Percentiles rank a stretch among this genome's conserved stretches.
Conservation (phyloP, 495 filamentous ascomycete genomes). For the Parachaetomium inaequale region DNA sequence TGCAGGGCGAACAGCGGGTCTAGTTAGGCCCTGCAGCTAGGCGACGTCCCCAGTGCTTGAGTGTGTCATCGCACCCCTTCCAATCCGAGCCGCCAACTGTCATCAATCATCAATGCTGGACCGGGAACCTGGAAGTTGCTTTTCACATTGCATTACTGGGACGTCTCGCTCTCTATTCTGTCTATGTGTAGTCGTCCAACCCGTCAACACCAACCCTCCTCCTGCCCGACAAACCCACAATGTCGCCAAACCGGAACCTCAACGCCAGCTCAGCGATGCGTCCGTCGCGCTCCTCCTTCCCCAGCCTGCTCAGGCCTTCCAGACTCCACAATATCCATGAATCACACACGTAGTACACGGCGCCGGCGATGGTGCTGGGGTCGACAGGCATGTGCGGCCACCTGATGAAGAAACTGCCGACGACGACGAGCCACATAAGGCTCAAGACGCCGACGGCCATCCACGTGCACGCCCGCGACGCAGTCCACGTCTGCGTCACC, state of each 20-base stretch:
- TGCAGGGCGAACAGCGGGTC: too few relatives aligned
- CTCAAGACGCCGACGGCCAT: not conserved
- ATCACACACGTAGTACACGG: not conserved
- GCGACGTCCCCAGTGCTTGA: too few relatives aligned
- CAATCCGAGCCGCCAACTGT: too few relatives aligned
- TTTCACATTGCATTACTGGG: too few relatives aligned
- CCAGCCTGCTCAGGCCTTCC: not conserved
- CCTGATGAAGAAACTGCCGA: not conserved
- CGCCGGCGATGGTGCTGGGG: not conserved
- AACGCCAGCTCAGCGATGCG: not conserved
- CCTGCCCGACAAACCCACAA: not conserved
- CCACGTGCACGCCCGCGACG: not conserved
- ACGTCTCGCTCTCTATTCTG: too few relatives aligned
- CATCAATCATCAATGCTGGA: too few relatives aligned
- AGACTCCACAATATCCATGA: not conserved
- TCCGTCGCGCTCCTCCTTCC: not conserved
- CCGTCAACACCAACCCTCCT: not conserved
- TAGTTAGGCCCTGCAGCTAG: too few relatives aligned
- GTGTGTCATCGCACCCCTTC: too few relatives aligned
- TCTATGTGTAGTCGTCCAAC: not conserved
- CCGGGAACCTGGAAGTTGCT: too few relatives aligned
- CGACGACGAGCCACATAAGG: not conserved
- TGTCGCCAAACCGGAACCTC: conserved; percentile 1
- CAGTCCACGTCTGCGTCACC: not conserved
- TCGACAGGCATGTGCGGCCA: not conserved